These are phyloP conservation scores for Bocquillonia castaneifolia DNA, from an alignment of 441 rosid genomes.

Conservation along the genomic window DNA sequence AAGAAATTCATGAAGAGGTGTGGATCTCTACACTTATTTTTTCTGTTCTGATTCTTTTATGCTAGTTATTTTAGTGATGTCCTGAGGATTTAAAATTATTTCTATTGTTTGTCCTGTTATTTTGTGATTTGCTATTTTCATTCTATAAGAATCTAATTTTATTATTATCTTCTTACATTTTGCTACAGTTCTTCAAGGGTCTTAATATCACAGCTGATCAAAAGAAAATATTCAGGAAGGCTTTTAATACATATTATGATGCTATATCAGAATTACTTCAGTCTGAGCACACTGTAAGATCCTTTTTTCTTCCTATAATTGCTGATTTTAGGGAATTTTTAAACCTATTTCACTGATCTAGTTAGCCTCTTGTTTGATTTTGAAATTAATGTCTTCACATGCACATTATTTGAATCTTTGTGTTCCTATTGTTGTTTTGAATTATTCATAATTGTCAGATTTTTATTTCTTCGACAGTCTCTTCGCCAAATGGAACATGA, in stretches of 20 bases:
- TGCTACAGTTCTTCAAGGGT: conserved; percentile 72
- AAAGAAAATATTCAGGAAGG: conserved; percentile 75
- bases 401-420: neutral
- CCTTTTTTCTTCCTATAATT: neutral
- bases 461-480: conserved; percentile 39
- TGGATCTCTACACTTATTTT: conserved; percentile 11
- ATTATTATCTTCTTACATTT: conserved; percentile 31
- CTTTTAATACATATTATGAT: conserved; percentile 72
- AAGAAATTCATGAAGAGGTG: conserved; percentile 78
- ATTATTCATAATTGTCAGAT: conserved; percentile 8
- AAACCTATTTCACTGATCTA: no score
- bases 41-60: neutral
- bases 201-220: conserved; percentile 77
- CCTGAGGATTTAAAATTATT: neutral
- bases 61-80: neutral
- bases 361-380: neutral
- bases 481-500: conserved; percentile 99
- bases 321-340: neutral
- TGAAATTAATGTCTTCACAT: conserved; percentile 7
- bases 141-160: neutral
- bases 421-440: conserved; percentile 7
- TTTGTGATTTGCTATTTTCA: neutral
- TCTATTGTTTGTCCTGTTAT: neutral
- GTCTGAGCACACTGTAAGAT: conserved; percentile 50
- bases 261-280: conserved; percentile 60